phyloP scores from a whole-genome alignment of 1,284 basidiomycete genomes.

The Ceratobasidium sp. region DNA sequence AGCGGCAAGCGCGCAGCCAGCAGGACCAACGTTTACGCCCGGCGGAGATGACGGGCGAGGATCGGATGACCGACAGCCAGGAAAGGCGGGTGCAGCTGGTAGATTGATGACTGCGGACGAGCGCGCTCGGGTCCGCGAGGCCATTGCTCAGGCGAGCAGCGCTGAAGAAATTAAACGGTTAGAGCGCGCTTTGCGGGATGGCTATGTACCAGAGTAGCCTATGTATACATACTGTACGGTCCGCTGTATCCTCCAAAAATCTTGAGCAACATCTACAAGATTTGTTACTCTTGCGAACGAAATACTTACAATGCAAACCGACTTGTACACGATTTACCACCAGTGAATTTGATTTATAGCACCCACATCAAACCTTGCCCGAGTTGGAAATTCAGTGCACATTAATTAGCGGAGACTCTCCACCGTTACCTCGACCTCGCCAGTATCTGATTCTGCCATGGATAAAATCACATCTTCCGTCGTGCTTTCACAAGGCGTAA shows the following conservation, averaged over 20 bases:
- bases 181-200: conserved; percentile 62
- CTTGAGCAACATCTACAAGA: too few species aligned
- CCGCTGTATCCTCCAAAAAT: too few species aligned
- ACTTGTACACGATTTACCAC: background rate
- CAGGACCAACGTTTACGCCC: conserved; percentile 35
- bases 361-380: conserved; percentile 18
- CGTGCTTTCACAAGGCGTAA: conserved; percentile 34
- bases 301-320: too few species aligned
- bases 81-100: conserved; percentile 50
- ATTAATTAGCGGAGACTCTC: conserved; percentile 33
- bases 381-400: conserved; percentile 17
- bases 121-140: conserved; percentile 74
- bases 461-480: conserved; percentile 34
- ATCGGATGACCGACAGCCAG: conserved; percentile 12
- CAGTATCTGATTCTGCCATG: conserved; percentile 3
- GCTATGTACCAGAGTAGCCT: conserved; percentile 53
- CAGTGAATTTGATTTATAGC: conserved; percentile 24
- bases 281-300: too few species aligned
- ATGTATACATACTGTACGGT: too few species aligned
- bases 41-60: conserved; percentile 15
- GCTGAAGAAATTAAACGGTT: conserved; percentile 63
- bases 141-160: conserved; percentile 72
- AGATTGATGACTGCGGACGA: conserved; percentile 68
- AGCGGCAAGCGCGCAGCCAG: conserved; percentile 30
- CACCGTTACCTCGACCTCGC: conserved; percentile 23